Percentiles rank a stretch among this genome's conserved stretches.
These are phyloP conservation scores for Postia placenta DNA, from an alignment of 768 basidiomycete genomes.

Conservation along the genomic window DNA sequence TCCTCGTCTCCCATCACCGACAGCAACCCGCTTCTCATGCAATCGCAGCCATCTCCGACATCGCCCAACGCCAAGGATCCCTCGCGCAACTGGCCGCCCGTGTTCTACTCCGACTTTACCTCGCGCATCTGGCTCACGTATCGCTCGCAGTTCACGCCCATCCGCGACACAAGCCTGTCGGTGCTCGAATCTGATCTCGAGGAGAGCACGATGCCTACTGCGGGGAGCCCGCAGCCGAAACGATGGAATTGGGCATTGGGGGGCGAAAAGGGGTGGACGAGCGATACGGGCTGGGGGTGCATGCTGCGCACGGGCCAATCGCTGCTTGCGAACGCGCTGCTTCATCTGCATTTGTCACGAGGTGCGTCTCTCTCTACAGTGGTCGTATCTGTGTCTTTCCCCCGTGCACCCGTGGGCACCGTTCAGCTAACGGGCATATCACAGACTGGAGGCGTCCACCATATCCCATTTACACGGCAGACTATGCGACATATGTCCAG, in stretches of 20 bases:
- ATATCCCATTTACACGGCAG: conserved; percentile 47
- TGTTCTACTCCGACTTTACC: conserved; percentile 86
- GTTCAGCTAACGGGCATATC: background rate
- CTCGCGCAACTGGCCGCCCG: conserved; percentile 62
- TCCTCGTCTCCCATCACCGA: conserved; percentile 32
- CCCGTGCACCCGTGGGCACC: too few species aligned
- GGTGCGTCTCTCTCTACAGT: conserved; percentile 43
- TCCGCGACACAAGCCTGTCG: conserved; percentile 54
- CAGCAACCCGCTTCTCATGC: conserved; percentile 22
- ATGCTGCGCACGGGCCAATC: conserved; percentile 88
- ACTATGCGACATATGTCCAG: conserved; percentile 83
- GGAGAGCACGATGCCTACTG: conserved; percentile 10
- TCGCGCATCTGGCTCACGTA: conserved; percentile 91
- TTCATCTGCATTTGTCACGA: conserved; percentile 69
- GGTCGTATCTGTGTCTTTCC: background rate
- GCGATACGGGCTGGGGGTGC: conserved; percentile 87
- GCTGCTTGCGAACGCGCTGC: conserved; percentile 73
- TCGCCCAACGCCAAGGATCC: conserved; percentile 32
- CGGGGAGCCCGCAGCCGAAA: conserved; percentile 37
- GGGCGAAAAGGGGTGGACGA: conserved; percentile 76
- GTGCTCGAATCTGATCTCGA: conserved; percentile 32
- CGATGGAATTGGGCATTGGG: conserved; percentile 60
- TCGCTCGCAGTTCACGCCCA: conserved; percentile 79
- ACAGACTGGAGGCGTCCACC: conserved; percentile 87
- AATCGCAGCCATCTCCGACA: conserved; percentile 30